phyloP scores from a whole-genome alignment of 768 basidiomycete genomes.

The Mycena vitilis region DNA sequence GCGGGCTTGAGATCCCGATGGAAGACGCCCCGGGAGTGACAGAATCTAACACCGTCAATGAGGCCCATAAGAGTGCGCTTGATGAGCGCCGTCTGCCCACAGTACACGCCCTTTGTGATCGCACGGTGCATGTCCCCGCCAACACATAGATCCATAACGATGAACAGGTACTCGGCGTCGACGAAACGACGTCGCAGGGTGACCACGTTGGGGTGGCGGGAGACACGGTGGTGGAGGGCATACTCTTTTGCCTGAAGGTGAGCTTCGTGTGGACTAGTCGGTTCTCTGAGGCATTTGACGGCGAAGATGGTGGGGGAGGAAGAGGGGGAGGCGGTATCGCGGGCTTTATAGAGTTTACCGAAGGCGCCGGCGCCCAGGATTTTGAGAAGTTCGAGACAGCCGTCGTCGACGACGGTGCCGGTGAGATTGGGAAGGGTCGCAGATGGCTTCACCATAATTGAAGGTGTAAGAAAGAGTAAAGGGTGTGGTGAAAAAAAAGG shows the following conservation, averaged over 20 bases:
- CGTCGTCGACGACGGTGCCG: conserved; percentile 24
- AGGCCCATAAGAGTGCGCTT: conserved; percentile 63
- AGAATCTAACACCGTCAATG: conserved; percentile 65
- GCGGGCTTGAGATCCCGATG: conserved; percentile 49
- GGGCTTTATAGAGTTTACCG: conserved; percentile 33
- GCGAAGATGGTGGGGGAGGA: conserved; percentile 42
- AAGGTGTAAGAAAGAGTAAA: not conserved
- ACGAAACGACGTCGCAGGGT: conserved; percentile 62
- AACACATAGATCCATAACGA: conserved; percentile 51
- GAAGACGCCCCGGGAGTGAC: conserved; percentile 65
- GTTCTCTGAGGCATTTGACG: conserved; percentile 65
- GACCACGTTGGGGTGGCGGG: conserved; percentile 56
- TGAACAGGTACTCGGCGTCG: conserved; percentile 59
- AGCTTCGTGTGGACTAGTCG: conserved; percentile 52
- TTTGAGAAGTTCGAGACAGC: conserved; percentile 22
- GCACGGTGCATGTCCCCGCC: conserved; percentile 62
- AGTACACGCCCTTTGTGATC: conserved; percentile 54
- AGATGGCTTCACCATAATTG: conserved; percentile 19
- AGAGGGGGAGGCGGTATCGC: conserved; percentile 14
- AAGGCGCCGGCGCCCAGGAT: conserved; percentile 35
- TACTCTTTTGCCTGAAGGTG: conserved; percentile 65
- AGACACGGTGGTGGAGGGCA: conserved; percentile 45
- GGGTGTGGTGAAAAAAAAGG: not conserved
- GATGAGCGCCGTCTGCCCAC: conserved; percentile 61
- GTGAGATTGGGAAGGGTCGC: conserved; percentile 26